Percentiles rank a stretch among this genome's conserved stretches.
Conservation (phyloP, 345 rosid species). For the Microcos paniculata region DNA sequence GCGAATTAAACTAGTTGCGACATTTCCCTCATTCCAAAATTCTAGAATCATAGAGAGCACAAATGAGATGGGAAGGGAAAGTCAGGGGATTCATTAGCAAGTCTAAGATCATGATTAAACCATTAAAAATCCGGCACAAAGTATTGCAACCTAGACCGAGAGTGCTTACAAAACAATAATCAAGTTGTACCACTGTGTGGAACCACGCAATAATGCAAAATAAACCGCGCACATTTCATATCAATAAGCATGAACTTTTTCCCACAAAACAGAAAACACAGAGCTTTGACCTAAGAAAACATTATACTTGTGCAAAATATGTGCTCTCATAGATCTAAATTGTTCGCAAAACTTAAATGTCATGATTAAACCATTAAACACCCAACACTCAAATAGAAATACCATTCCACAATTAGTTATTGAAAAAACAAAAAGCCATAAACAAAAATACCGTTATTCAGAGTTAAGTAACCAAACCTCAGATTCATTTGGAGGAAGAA, state of each 20-base stretch:
- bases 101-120: neutral
- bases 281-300: neutral
- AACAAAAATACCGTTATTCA: neutral
- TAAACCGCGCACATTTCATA: neutral
- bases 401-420: neutral
- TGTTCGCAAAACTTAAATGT: neutral
- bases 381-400: neutral
- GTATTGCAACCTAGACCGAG: neutral
- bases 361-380: neutral
- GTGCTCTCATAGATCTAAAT: neutral
- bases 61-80: neutral
- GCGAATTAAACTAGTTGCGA: neutral
- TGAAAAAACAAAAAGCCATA: neutral
- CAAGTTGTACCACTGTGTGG: neutral
- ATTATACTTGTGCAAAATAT: neutral
- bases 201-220: neutral
- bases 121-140: neutral
- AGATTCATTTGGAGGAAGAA: slow-evolving; percentile 17
- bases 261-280: neutral
- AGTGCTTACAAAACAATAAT: neutral
- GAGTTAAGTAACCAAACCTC: neutral
- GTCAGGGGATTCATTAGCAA: neutral
- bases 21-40: neutral
- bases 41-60: neutral
- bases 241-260: neutral